Conservation (phyloP, 2,329 filamentous ascomycete species). For the Fusarium sp. region DNA sequence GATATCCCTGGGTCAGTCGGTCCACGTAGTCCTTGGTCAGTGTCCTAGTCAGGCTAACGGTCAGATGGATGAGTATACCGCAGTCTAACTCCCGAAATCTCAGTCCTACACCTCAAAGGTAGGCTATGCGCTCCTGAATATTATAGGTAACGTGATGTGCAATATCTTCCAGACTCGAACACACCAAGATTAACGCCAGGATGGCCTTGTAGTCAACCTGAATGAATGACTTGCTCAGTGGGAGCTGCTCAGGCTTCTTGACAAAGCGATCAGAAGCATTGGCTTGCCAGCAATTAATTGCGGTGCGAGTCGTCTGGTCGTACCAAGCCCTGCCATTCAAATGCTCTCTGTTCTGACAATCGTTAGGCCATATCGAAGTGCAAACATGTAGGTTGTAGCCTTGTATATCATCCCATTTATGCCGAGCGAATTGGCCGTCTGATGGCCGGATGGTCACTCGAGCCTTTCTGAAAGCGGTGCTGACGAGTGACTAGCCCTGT, state of each 20-base stretch:
- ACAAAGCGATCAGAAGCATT: background rate
- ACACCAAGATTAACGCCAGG: background rate
- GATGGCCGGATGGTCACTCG: background rate
- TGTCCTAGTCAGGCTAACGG: accelerated
- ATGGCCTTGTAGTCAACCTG: background rate
- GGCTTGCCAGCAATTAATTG: background rate
- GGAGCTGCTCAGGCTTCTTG: background rate
- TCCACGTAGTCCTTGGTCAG: background rate
- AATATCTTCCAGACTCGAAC: no score
- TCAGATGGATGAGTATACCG: background rate
- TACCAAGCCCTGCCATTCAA: background rate
- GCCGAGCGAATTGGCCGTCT: background rate
- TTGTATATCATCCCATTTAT: background rate
- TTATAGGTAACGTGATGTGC: no score
- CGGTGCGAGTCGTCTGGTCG: accelerated
- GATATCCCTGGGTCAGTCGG: background rate
- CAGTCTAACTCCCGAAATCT: accelerated
- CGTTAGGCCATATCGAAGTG: background rate
- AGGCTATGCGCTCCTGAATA: no score
- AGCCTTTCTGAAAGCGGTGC: background rate
- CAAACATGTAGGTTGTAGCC: background rate
- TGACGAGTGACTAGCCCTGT: background rate
- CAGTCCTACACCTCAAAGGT: no score
- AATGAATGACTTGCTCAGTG: background rate
- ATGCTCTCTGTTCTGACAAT: background rate